phyloP scores from a whole-genome alignment of 306 rosid genomes.

The Vigna unguiculata region DNA sequence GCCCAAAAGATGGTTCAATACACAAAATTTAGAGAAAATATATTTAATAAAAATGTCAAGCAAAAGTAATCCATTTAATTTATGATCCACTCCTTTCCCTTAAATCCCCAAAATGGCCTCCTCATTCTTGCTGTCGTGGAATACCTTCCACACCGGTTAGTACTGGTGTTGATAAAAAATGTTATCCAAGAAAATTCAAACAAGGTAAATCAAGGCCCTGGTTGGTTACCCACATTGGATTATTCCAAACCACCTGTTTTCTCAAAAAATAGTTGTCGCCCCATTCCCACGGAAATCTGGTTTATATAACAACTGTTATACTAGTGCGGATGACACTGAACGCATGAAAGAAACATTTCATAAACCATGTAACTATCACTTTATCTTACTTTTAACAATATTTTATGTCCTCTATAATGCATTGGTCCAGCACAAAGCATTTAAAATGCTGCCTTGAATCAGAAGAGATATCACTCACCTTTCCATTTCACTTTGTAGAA shows the following conservation, averaged over 20 bases:
- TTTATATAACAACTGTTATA: not conserved
- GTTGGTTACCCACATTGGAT: slow-evolving; percentile 1
- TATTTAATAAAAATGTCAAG: slow-evolving; percentile 5
- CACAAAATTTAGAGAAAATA: slow-evolving; percentile 7
- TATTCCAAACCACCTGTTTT: slow-evolving; percentile 9
- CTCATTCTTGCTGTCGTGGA: not conserved
- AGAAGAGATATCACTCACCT: slow-evolving; percentile 56
- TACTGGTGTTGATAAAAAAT: not conserved
- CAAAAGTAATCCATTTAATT: not conserved
- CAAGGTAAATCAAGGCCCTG: not conserved
- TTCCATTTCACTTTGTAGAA: slow-evolving; percentile 88
- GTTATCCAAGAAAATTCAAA: slow-evolving; percentile 6
- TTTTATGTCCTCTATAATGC: not conserved
- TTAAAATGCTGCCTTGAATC: slow-evolving; percentile 18
- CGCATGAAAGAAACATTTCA: not conserved
- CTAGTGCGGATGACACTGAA: slow-evolving; percentile 23
- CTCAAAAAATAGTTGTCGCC: slow-evolving; percentile 1
- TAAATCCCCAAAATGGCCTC: not conserved
- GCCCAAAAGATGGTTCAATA: not conserved
- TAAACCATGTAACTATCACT: not conserved
- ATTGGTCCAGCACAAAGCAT: slow-evolving; percentile 32
- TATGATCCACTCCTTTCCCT: not conserved
- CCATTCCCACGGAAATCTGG: slow-evolving; percentile 1
- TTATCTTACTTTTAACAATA: not conserved
- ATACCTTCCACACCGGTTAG: slow-evolving; percentile 3